Evolutionary conservation across 1,284 basidiomycete genomes (phyloP).

Genomic region (Ustilago tritici): DNA sequence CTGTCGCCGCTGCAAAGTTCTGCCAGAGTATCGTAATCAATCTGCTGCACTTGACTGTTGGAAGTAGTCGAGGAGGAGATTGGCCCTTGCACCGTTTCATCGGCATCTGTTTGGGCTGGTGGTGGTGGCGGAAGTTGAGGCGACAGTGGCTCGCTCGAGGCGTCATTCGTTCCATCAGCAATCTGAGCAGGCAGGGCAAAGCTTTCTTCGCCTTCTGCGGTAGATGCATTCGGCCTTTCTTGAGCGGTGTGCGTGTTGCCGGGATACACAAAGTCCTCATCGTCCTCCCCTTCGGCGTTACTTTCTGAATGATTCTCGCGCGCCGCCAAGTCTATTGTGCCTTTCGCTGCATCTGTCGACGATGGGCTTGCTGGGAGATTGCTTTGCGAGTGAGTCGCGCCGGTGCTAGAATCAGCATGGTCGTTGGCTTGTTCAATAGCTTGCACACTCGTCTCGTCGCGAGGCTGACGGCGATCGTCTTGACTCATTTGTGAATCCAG

Average conservation of each 20-base stretch:
- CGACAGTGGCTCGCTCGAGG: neutral
- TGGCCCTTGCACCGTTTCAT: neutral
- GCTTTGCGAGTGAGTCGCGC: neutral
- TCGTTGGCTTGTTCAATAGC: neutral
- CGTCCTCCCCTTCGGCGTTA: constrained; percentile 26
- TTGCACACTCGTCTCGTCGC: neutral
- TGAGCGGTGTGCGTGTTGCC: constrained; percentile 1
- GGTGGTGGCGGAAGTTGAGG: constrained; percentile 3
- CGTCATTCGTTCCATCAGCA: neutral
- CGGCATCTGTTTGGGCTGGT: neutral
- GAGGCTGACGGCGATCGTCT: neutral
- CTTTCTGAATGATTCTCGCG: constrained; percentile 8
- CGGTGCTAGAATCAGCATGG: neutral
- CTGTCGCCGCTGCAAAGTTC: constrained; percentile 53
- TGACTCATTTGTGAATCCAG: neutral
- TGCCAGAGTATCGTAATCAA: constrained; percentile 51
- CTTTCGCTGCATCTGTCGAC: neutral
- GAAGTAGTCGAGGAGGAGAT: neutral
- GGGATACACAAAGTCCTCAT: constrained; percentile 41
- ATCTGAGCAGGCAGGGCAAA: constrained; percentile 1
- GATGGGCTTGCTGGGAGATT: neutral
- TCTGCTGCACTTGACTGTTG: neutral
- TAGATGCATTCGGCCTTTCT: neutral
- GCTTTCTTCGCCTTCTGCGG: neutral
- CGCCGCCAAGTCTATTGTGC: neutral